Conservation (phyloP, 2,329 filamentous ascomycete species). For the Fusarium coffeatum region DNA sequence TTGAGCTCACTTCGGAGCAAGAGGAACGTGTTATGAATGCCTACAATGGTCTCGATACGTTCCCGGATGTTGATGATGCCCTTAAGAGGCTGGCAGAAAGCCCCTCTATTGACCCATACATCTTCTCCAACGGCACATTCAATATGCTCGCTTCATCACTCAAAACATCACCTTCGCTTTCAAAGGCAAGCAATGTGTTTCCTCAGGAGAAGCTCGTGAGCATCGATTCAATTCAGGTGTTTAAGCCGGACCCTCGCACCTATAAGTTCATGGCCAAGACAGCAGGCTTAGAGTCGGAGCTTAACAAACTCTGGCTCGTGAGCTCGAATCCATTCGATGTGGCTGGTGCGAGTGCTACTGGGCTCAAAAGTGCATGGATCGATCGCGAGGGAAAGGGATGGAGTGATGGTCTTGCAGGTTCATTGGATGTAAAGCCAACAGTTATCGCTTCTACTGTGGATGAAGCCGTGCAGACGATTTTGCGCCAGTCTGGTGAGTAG, state of each 20-base stretch:
- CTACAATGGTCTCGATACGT: constrained; percentile 73
- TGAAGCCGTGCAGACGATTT: constrained; percentile 61
- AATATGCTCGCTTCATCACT: constrained; percentile 73
- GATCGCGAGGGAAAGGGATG: constrained; percentile 72
- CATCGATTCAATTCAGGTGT: constrained; percentile 69
- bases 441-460: constrained; percentile 67
- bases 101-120: constrained; percentile 61
- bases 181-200: constrained; percentile 50
- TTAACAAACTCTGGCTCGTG: constrained; percentile 72
- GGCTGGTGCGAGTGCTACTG: constrained; percentile 70
- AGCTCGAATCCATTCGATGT: constrained; percentile 80
- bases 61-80: constrained; percentile 70
- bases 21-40: constrained; percentile 67
- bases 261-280: constrained; percentile 70
- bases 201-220: constrained; percentile 62
- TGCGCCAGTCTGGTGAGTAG: constrained; percentile 13
- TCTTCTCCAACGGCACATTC: constrained; percentile 78
- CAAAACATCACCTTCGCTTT: constrained; percentile 58
- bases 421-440: constrained; percentile 60
- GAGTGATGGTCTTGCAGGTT: constrained; percentile 70
- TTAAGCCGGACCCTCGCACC: constrained; percentile 72
- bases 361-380: constrained; percentile 74
- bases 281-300: constrained; percentile 58
- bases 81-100: constrained; percentile 60
- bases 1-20: constrained; percentile 57